Evolutionary conservation across 2,329 filamentous ascomycete genomes (phyloP).

Genomic region (Hypoxylon sp.): DNA sequence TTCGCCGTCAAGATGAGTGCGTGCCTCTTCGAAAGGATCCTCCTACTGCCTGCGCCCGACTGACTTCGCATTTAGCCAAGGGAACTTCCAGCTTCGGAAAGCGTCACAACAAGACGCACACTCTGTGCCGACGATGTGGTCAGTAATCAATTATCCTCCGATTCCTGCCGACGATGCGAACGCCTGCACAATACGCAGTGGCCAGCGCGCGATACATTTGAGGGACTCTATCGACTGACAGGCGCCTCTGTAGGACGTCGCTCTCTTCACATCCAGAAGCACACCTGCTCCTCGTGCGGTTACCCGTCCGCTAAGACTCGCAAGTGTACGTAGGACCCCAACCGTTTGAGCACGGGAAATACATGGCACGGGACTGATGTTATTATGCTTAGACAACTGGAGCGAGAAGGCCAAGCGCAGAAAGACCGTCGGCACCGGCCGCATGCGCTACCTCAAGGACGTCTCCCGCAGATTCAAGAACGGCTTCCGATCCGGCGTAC

Average conservation of each 20-base stretch:
- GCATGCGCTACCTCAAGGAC: conserved; percentile 93
- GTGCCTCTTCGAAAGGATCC: conserved; percentile 33
- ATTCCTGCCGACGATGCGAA: conserved; percentile 1
- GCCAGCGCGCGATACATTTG: too few species aligned
- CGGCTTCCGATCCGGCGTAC: conserved; percentile 90
- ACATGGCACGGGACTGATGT: conserved; percentile 3
- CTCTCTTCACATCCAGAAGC: conserved; percentile 99
- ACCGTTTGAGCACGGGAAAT: background rate
- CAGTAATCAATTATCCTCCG: conserved; percentile 57
- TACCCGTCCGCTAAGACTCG: conserved; percentile 97
- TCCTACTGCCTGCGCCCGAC: conserved; percentile 30
- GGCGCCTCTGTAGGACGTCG: conserved; percentile 73
- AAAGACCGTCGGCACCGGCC: conserved; percentile 98
- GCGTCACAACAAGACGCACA: conserved; percentile 98
- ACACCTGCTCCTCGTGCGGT: conserved; percentile 93
- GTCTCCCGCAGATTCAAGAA: conserved; percentile 96
- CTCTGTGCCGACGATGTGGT: conserved; percentile 98
- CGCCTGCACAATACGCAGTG: background rate
- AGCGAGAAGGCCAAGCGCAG: conserved; percentile 99
- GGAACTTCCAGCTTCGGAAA: conserved; percentile 51
- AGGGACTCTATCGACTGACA: conserved; percentile 30
- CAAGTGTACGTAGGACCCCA: conserved; percentile 81
- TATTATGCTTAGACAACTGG: conserved; percentile 85
- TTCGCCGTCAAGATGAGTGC: conserved; percentile 48
- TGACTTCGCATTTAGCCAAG: conserved; percentile 46